A percentile compares a stretch with the other conserved stretches of the same genome.
Conservation (phyloP, 1,139 yeast genomes). For the Pichia terricola region DNA sequence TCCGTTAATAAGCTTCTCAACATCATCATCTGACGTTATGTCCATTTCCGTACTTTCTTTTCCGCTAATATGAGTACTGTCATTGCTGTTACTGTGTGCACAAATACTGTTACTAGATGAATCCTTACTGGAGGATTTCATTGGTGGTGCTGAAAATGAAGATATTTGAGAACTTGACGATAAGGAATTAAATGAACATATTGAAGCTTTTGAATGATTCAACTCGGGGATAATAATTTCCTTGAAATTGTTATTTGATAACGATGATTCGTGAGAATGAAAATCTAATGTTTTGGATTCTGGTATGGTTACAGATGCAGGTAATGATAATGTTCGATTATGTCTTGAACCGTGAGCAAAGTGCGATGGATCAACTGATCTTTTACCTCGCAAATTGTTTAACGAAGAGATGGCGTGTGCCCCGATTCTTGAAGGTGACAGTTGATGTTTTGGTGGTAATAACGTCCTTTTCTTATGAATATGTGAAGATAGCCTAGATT, state of each 20-base stretch:
- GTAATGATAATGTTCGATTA: slow-evolving; percentile 23
- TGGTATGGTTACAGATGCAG: slow-evolving; percentile 26
- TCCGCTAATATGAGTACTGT: background rate
- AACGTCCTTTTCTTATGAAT: slow-evolving; percentile 14
- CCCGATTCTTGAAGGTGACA: slow-evolving; percentile 66
- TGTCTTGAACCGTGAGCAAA: slow-evolving; percentile 22
- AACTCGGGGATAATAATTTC: slow-evolving; percentile 6
- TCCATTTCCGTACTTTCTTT: background rate
- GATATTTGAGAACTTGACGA: too few species aligned
- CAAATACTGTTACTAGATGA: background rate
- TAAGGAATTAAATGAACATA: too few species aligned
- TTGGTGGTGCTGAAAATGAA: too few species aligned
- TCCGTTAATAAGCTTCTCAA: slow-evolving; percentile 3
- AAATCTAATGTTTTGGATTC: slow-evolving; percentile 18
- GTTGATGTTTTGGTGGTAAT: slow-evolving; percentile 32
- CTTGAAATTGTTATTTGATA: background rate
- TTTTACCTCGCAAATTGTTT: slow-evolving; percentile 19
- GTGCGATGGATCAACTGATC: slow-evolving; percentile 8
- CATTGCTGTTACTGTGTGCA: background rate
- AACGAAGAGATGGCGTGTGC: slow-evolving; percentile 62
- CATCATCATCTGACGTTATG: background rate
- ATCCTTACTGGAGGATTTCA: too few species aligned
- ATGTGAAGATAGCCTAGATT: background rate
- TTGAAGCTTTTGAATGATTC: background rate
- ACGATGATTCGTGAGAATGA: background rate